Conservation (phyloP, 2,329 filamentous ascomycete species). For the Dothidotthia symphoricarpi region DNA sequence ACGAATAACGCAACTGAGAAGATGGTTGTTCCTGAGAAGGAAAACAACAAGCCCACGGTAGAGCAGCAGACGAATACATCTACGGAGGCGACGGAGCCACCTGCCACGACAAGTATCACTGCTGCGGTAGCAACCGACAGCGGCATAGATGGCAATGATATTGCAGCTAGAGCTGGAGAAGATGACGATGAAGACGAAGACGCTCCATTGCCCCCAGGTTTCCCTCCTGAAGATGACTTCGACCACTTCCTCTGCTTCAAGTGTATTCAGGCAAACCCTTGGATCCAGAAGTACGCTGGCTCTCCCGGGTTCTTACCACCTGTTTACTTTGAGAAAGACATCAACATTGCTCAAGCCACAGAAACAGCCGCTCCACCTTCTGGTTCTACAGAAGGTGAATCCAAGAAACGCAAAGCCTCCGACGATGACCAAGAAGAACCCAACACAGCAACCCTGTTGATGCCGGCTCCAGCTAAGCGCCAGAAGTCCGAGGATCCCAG, state of each 20-base stretch:
- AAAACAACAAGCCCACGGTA: conserved; percentile 1
- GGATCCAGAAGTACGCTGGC: conserved; percentile 87
- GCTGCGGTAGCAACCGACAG: conserved; percentile 17
- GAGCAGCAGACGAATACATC: conserved; percentile 12
- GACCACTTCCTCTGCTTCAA: conserved; percentile 92
- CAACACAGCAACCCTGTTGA: conserved; percentile 12
- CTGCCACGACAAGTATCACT: conserved; percentile 18
- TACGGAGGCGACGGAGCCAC: conserved; percentile 8
- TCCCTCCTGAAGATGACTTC: conserved; percentile 85
- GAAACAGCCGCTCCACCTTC: conserved; percentile 6
- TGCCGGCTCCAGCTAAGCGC: conserved; percentile 30
- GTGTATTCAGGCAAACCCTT: conserved; percentile 81
- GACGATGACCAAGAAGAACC: conserved; percentile 39
- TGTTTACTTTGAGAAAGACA: conserved; percentile 54
- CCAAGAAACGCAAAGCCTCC: conserved; percentile 49
- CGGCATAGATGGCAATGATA: conserved; percentile 35
- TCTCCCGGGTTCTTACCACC: conserved; percentile 75
- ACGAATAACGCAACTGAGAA: conserved; percentile 8
- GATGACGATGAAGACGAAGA: conserved; percentile 52
- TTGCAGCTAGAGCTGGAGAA: conserved; percentile 55
- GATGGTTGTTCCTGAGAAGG: conserved; percentile 4
- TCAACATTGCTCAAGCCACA: conserved; percentile 14
- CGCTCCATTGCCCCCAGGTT: conserved; percentile 74
- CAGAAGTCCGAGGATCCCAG: conserved; percentile 38
- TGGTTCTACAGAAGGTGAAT: conserved; percentile 23